These are phyloP conservation scores for Spiraea crenata DNA, from an alignment of 331 rosid species.

Conservation along the genomic window DNA sequence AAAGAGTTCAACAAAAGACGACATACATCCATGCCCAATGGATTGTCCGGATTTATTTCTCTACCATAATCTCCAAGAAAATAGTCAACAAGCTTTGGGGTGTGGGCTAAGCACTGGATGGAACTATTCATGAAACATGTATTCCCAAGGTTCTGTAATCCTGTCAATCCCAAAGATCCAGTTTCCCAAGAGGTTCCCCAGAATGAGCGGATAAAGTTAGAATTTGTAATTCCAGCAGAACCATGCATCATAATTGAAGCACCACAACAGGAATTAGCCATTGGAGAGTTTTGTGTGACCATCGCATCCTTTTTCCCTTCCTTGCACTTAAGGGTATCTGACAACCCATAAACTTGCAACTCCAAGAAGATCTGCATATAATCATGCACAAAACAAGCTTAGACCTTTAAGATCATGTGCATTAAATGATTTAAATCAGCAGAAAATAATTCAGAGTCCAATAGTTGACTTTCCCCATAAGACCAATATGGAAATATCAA, in stretches of 20 bases:
- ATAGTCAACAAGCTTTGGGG: constrained; percentile 97
- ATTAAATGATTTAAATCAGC: constrained; percentile 18
- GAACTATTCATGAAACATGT: constrained; percentile 99
- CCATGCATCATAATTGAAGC: constrained; percentile 64
- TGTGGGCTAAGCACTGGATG: constrained; percentile 93
- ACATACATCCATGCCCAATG: constrained; percentile 97
- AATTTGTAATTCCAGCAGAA: constrained; percentile 41
- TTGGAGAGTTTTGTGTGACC: constrained; percentile 19
- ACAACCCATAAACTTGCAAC: constrained; percentile 93
- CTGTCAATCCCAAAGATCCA: constrained; percentile 91
- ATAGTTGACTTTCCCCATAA: constrained; percentile 6
- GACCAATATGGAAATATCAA: constrained; percentile 13
- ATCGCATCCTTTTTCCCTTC: constrained; percentile 76
- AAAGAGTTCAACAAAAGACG: constrained; percentile 20
- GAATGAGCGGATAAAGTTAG: constrained; percentile 44
- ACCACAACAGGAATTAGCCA: constrained; percentile 39
- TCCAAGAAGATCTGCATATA: constrained; percentile 72
- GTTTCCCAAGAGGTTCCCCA: constrained; percentile 73
- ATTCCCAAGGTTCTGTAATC: constrained; percentile 94
- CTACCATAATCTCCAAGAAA: constrained; percentile 87
- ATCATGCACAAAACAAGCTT: neutral
- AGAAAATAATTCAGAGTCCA: constrained; percentile 1
- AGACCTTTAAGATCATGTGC: constrained; percentile 20
- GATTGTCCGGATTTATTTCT: constrained; percentile 90
- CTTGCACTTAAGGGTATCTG: constrained; percentile 73